phyloP scores from a whole-genome alignment of 495 filamentous ascomycete species.

The Massariosphaeria phaeospora region DNA sequence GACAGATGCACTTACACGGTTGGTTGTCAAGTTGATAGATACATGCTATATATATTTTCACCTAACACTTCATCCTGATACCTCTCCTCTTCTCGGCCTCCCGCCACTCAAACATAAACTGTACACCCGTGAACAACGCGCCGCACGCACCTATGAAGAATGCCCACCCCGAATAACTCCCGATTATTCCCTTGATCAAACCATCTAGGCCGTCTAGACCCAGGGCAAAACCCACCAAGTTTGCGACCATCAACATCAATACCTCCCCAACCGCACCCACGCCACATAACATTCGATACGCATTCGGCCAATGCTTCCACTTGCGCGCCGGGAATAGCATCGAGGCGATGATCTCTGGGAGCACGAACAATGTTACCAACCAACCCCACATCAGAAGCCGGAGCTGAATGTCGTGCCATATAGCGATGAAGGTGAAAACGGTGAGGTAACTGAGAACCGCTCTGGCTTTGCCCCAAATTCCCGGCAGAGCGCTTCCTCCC shows the following conservation, averaged over 20 bases:
- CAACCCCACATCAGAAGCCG: conserved; percentile 92
- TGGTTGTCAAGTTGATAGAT: neutral
- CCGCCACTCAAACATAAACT: conserved; percentile 95
- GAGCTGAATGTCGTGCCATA: conserved; percentile 98
- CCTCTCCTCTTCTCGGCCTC: conserved; percentile 77
- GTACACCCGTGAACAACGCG: conserved; percentile 75
- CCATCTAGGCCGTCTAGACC: conserved; percentile 81
- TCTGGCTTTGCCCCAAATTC: conserved; percentile 44
- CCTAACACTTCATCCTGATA: conserved; percentile 77
- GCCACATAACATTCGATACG: conserved; percentile 75
- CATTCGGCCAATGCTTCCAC: conserved; percentile 61
- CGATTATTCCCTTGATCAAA: conserved; percentile 67
- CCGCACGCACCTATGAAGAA: conserved; percentile 67
- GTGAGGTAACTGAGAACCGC: conserved; percentile 64
- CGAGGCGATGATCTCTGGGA: conserved; percentile 73
- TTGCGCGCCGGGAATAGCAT: conserved; percentile 64
- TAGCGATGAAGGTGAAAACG: conserved; percentile 95
- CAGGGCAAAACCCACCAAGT: conserved; percentile 90
- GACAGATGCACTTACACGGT: neutral
- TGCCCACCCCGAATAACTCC: conserved; percentile 64
- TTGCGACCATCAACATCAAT: conserved; percentile 93
- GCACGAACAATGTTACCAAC: conserved; percentile 87
- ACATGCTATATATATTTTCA: conserved; percentile 1
- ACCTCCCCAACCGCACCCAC: conserved; percentile 83
- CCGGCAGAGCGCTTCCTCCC: conserved; percentile 57